Conservation (phyloP, 768 basidiomycete genomes). For the Hypholoma fasciculare region DNA sequence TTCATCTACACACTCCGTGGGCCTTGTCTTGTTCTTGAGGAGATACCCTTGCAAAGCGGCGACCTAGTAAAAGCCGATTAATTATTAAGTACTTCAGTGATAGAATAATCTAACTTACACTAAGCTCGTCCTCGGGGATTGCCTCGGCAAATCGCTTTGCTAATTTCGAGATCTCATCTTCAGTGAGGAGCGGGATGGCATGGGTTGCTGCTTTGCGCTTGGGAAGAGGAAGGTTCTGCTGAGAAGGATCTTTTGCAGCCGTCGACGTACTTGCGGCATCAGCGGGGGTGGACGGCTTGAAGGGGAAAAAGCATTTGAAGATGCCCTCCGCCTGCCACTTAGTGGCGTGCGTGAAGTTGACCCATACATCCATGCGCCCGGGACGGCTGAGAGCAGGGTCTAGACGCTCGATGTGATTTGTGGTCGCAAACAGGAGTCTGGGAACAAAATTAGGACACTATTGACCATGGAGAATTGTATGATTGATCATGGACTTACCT, state of each 20-base stretch:
- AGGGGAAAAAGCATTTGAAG: slow-evolving; percentile 94
- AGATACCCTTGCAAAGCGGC: slow-evolving; percentile 85
- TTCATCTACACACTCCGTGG: slow-evolving; percentile 81
- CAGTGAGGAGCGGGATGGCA: slow-evolving; percentile 67
- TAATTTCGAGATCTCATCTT: slow-evolving; percentile 73
- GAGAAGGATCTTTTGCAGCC: slow-evolving; percentile 46
- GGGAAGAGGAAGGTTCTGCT: slow-evolving; percentile 65
- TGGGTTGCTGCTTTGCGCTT: slow-evolving; percentile 62
- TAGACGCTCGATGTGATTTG: slow-evolving; percentile 91
- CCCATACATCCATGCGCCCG: slow-evolving; percentile 91
- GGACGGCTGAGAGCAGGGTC: slow-evolving; percentile 88
- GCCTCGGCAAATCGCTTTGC: slow-evolving; percentile 82
- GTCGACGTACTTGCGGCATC: slow-evolving; percentile 20
- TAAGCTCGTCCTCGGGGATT: slow-evolving; percentile 86
- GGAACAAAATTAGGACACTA: slow-evolving; percentile 13
- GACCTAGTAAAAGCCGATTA: slow-evolving; percentile 45
- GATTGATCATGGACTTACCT: slow-evolving; percentile 49
- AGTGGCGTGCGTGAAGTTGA: slow-evolving; percentile 88
- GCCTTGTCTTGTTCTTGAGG: slow-evolving; percentile 89
- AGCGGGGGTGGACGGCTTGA: slow-evolving; percentile 38
- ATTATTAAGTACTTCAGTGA: neutral
- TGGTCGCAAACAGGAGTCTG: slow-evolving; percentile 86
- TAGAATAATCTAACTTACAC: slow-evolving; percentile 48
- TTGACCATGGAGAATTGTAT: neutral
- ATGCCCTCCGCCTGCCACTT: slow-evolving; percentile 94